Evolutionary conservation across 31 red algal species (phyloP), one percentile per base, ranked within the genome.

Genomic region (Odonthalia washingtoniensis): DNA sequence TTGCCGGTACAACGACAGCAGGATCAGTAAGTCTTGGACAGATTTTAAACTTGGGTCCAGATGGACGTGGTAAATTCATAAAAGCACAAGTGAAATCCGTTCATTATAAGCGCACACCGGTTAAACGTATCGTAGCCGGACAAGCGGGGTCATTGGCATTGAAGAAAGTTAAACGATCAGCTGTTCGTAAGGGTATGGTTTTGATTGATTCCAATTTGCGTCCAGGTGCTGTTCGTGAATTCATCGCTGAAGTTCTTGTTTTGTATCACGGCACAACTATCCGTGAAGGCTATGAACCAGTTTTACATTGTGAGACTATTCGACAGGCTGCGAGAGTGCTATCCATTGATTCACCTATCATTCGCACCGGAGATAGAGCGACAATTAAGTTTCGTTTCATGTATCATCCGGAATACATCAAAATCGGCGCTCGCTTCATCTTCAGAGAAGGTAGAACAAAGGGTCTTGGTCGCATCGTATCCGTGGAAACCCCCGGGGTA

Each of bases 171-270:
- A 96, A 96, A 89, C 91, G 98, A 52, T 90, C 95, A 6, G 84
- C 78, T n/a, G 91, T 99, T 34, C 89, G 98, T 6, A 99, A 99
- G 77, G 98, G 98, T 69, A 99, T 99, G 98, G 94, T 97, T 4
- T 62, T 99, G 63, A 89, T 99, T 30, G 93, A 95, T 57, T 78
- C 91, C 27, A 80, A 42, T 74, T 78, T 90, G 21, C 65, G 81
- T n/a, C 82, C 92, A 2, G 91, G 86, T n/a, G 92, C 86, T 32
- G 92, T 97, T 12, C 87, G 95, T 34, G 92, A 95, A 72, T 99
- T 99, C 82, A 91, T 89, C n/a, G 98, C 98, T 18, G 98, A 99
- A 82, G 98, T 99, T 26, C 75, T 95, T 61, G 88, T 99, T 49
- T 72, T 99, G 30, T 95, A 95, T 61, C 98, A 99, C 81, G 89